A percentile compares a stretch with the other conserved stretches of the same genome.
phyloP scores from a whole-genome alignment of 2,329 filamentous ascomycete genomes.

The Sporothrix sp. region DNA sequence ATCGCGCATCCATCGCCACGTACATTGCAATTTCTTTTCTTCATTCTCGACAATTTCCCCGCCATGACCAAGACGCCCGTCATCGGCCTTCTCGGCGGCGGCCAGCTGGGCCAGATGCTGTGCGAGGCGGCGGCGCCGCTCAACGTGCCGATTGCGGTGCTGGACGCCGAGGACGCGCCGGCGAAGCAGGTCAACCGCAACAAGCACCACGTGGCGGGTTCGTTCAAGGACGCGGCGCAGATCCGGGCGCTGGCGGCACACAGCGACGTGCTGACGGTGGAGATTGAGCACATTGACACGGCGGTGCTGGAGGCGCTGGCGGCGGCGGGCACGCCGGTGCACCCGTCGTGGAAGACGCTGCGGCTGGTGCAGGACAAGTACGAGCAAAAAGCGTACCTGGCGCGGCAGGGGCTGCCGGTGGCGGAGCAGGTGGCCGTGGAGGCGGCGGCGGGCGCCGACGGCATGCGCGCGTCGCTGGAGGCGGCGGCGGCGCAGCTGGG shows the following conservation, averaged over 20 bases:
- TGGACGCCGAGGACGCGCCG: constrained; percentile 67
- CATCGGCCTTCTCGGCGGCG: constrained; percentile 47
- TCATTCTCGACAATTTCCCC: neutral
- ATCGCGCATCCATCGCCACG: no score
- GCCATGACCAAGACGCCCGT: neutral
- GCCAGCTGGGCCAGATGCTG: constrained; percentile 87
- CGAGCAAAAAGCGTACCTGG: constrained; percentile 73
- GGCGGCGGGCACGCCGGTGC: constrained; percentile 43
- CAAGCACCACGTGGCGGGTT: constrained; percentile 66
- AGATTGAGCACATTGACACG: constrained; percentile 95
- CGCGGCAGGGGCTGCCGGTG: constrained; percentile 57
- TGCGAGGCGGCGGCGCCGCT: constrained; percentile 70
- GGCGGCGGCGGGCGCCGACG: constrained; percentile 35
- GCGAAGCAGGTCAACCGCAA: constrained; percentile 71
- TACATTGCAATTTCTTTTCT: no score
- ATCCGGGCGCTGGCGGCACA: constrained; percentile 68
- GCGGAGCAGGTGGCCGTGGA: constrained; percentile 60
- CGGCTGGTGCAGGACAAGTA: constrained; percentile 91
- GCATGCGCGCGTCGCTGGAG: constrained; percentile 50
- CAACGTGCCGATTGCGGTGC: constrained; percentile 67
- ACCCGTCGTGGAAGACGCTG: constrained; percentile 80
- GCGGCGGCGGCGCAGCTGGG: constrained; percentile 56
- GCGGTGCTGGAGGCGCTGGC: constrained; percentile 74
- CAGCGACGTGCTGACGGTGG: constrained; percentile 78
- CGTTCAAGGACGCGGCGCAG: constrained; percentile 73